phyloP scores from a whole-genome alignment of 768 basidiomycete species.

The Mycena galopus region DNA sequence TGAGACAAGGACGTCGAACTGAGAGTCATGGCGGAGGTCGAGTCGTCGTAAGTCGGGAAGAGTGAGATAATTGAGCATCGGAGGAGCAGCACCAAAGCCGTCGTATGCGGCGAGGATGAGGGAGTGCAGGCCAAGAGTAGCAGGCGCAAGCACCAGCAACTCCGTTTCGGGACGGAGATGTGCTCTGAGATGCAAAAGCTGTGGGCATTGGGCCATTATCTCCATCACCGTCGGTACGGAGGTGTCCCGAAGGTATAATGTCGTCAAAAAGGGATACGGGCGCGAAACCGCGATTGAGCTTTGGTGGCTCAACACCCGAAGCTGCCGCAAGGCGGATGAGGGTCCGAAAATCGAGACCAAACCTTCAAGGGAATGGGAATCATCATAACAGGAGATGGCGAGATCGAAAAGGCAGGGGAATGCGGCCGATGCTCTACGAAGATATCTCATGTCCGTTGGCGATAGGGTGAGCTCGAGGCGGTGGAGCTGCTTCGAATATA shows the following conservation, averaged over 20 bases:
- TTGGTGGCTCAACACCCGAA: too few species aligned
- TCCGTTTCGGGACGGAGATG: neutral
- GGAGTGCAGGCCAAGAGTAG: neutral
- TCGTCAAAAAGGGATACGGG: neutral
- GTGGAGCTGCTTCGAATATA: neutral
- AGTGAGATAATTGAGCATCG: neutral
- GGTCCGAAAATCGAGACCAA: neutral
- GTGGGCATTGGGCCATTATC: neutral
- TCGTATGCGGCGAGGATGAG: neutral
- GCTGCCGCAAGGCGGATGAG: neutral
- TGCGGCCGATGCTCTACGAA: neutral
- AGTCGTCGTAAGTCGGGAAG: neutral
- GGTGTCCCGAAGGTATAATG: neutral
- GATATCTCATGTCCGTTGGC: neutral
- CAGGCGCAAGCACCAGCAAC: neutral
- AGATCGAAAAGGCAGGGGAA: neutral
- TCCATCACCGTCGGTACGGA: neutral
- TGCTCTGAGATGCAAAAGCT: neutral
- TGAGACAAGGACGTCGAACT: neutral
- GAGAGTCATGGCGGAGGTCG: neutral
- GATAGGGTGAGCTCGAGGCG: neutral
- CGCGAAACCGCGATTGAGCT: neutral
- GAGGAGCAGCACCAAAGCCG: neutral
- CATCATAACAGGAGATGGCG: neutral
- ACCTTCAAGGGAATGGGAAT: neutral